These are phyloP conservation scores for Royoungia palumana DNA, from an alignment of 768 basidiomycete species.

Conservation along the genomic window DNA sequence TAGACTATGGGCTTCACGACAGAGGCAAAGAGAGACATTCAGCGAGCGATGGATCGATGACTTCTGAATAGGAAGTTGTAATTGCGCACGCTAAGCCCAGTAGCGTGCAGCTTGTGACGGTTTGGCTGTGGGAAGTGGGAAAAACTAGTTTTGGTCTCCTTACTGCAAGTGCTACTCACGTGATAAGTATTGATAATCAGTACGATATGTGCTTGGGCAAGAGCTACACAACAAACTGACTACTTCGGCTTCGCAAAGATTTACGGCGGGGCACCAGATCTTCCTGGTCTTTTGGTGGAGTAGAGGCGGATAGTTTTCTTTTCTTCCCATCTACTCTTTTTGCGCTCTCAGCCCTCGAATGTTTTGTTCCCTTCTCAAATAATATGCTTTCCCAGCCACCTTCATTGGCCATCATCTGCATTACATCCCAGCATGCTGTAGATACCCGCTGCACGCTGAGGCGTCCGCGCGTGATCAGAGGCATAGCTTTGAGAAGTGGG, in stretches of 20 bases:
- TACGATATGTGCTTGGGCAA: too few species aligned
- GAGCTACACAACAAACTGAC: too few species aligned
- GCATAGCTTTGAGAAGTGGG: conserved; percentile 54
- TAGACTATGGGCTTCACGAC: conserved; percentile 74
- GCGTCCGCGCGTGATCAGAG: conserved; percentile 73
- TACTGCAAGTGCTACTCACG: too few species aligned
- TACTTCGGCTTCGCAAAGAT: conserved; percentile 20
- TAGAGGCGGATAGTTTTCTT: conserved; percentile 15
- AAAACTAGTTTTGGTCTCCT: conserved; percentile 16
- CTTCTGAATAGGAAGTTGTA: conserved; percentile 10
- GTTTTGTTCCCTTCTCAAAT: conserved; percentile 37
- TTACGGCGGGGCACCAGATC: conserved; percentile 14
- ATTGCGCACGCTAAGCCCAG: conserved; percentile 27
- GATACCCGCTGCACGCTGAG: conserved; percentile 85
- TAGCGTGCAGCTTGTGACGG: conserved; percentile 15
- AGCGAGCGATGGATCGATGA: conserved; percentile 14
- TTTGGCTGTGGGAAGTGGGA: conserved; percentile 28
- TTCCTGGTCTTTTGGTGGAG: conserved; percentile 5
- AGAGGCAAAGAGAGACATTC: conserved; percentile 61
- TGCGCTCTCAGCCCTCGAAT: background rate
- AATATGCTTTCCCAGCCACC: conserved; percentile 75
- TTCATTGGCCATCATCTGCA: conserved; percentile 56
- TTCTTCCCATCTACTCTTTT: conserved; percentile 19
- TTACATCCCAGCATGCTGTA: conserved; percentile 59
- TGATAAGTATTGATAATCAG: too few species aligned